A percentile compares a stretch with the other conserved stretches of the same genome.
Evolutionary conservation across 352 stramenopile genomes (phyloP).

Genomic region (Phytophthora colocasiae): DNA sequence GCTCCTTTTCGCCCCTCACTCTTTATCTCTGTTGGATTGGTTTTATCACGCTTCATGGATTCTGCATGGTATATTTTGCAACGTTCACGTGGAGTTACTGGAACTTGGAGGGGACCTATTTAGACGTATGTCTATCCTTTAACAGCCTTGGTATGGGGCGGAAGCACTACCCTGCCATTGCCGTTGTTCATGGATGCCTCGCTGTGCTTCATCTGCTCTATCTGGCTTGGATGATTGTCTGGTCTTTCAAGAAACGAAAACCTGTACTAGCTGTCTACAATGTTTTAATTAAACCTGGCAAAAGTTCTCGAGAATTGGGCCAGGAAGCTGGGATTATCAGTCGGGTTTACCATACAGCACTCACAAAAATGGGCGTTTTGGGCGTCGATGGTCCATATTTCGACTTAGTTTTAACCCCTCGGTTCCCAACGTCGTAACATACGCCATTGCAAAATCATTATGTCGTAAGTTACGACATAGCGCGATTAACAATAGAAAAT

Average conservation of each 20-base stretch:
- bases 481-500: too few relatives aligned
- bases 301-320: background rate
- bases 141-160: constrained; percentile 14
- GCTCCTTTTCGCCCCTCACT: constrained; percentile 10
- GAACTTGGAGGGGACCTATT: constrained; percentile 13
- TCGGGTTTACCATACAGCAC: constrained; percentile 16
- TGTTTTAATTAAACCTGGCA: background rate
- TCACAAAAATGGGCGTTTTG: constrained; percentile 18
- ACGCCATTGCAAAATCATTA: too few relatives aligned
- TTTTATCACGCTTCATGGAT: constrained; percentile 16
- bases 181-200: constrained; percentile 17
- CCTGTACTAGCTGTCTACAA: constrained; percentile 28
- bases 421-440: too few relatives aligned
- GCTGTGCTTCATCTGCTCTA: constrained; percentile 20
- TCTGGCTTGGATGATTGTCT: constrained; percentile 30
- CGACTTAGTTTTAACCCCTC: constrained; percentile 31
- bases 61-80: constrained; percentile 19
- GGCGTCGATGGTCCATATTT: constrained; percentile 21
- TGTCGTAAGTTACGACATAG: too few relatives aligned
- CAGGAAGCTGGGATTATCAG: background rate
- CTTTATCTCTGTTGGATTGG: constrained; percentile 16
- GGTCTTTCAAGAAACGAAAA: constrained; percentile 30
- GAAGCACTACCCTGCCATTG: constrained; percentile 12
- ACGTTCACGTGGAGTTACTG: constrained; percentile 25
- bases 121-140: constrained; percentile 22